A percentile compares a stretch with the other conserved stretches of the same genome.
Conservation (phyloP, 805 yeast species). For the Ogataea angusta region DNA sequence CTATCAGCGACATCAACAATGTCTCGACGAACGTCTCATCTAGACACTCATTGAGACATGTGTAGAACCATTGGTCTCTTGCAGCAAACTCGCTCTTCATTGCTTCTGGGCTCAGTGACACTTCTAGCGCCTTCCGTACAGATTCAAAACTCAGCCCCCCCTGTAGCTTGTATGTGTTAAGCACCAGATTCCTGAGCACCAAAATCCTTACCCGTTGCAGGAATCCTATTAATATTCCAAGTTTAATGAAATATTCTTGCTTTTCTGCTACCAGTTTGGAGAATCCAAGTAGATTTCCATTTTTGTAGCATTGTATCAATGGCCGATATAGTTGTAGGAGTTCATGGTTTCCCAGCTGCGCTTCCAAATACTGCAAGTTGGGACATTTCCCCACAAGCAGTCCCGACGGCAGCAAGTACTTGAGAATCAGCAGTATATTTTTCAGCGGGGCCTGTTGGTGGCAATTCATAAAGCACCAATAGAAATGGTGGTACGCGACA, state of each 20-base stretch:
- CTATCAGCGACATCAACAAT: slow-evolving; percentile 47
- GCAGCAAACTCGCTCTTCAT: slow-evolving; percentile 10
- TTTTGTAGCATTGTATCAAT: slow-evolving; percentile 33
- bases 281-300: slow-evolving; percentile 43
- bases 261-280: slow-evolving; percentile 32
- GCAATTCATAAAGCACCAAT: slow-evolving; percentile 45
- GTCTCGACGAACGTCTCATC: slow-evolving; percentile 47
- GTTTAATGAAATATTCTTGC: slow-evolving; percentile 37
- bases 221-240: slow-evolving; percentile 41
- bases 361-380: slow-evolving; percentile 28
- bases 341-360: slow-evolving; percentile 14
- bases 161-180: slow-evolving; percentile 18
- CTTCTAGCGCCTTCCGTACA: slow-evolving; percentile 26
- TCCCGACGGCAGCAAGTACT: slow-evolving; percentile 50
- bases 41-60: slow-evolving; percentile 11
- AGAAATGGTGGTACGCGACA: slow-evolving; percentile 45
- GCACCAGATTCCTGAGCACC: slow-evolving; percentile 42
- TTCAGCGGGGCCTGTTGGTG: slow-evolving; percentile 25
- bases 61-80: slow-evolving; percentile 20
- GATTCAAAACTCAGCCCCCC: slow-evolving; percentile 19
- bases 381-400: slow-evolving; percentile 52
- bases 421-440: slow-evolving; percentile 38
- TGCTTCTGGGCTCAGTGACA: slow-evolving; percentile 17
- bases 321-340: slow-evolving; percentile 37
- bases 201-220: slow-evolving; percentile 44